phyloP scores from a whole-genome alignment of 2,329 filamentous ascomycete species.

The Aureobasidium sp. region DNA sequence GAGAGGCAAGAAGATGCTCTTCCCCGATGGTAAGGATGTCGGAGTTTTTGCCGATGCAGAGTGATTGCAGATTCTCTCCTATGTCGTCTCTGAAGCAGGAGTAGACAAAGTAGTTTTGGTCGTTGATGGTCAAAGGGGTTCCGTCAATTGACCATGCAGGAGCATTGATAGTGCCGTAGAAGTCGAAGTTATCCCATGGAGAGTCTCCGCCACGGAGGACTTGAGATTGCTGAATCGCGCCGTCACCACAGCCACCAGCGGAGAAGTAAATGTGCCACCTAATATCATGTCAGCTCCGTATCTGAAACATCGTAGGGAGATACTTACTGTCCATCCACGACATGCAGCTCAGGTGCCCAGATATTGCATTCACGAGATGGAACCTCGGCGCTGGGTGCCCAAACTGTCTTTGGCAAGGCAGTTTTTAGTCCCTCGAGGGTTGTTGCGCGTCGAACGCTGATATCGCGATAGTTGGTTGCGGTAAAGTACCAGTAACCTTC shows the following conservation, averaged over 20 bases:
- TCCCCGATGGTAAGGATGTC: constrained; percentile 39
- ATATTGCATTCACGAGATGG: constrained; percentile 47
- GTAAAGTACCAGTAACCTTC: constrained; percentile 51
- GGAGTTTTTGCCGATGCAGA: constrained; percentile 35
- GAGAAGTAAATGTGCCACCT: constrained; percentile 51
- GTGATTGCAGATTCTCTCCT: constrained; percentile 33
- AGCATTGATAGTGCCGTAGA: constrained; percentile 39
- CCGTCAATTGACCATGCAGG: constrained; percentile 47
- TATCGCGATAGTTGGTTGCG: constrained; percentile 48
- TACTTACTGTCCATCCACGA: constrained; percentile 32
- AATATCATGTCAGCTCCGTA: neutral
- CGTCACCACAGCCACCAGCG: constrained; percentile 38
- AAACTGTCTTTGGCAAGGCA: constrained; percentile 44
- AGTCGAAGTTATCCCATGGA: constrained; percentile 46
- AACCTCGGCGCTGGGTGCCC: constrained; percentile 34
- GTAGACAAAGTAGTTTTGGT: constrained; percentile 47
- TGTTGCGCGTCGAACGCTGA: constrained; percentile 46
- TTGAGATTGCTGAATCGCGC: constrained; percentile 41
- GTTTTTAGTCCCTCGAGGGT: constrained; percentile 49
- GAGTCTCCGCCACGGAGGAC: constrained; percentile 45
- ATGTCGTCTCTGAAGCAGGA: constrained; percentile 38
- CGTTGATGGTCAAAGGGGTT: constrained; percentile 41
- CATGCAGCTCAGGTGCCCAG: constrained; percentile 52
- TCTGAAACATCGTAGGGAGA: no score
- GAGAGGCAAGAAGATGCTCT: constrained; percentile 43